Evolutionary conservation across 31 red algal species (phyloP), one percentile per base, ranked within the genome.

Genomic region (Odonthalia washingtoniensis): DNA sequence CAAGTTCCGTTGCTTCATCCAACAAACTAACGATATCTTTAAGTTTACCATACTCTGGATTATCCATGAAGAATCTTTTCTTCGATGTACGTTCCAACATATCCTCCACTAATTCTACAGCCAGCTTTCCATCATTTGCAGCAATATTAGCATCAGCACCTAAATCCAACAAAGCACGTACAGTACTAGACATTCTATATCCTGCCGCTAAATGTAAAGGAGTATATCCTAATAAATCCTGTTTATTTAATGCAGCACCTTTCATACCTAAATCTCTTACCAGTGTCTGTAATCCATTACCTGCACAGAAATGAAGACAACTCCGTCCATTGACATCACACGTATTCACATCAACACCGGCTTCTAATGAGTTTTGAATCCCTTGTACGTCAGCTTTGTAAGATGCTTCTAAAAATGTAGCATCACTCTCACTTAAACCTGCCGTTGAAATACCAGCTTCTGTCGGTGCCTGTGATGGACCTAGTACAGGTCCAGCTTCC

Each of bases 201-300:
- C 95, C 95, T 16, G 91, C 83, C 39, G 95, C 95, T 89, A 97
- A 94, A 53, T 97, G 95, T 72, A 97, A 63, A n/a, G 95, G 88
- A 24, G 95, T 97, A 44, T 94, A 80, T 5, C 95, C 95, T 21
- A 86, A 36, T 36, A 84, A 67, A 74, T 97, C 95, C 53, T 89
- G 83, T 40, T 73, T 84, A 77, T 97, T 72, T 3, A 92, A 69
- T 24, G 94, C 77, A 18, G 84, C 95, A 31, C 95, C 95, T 63
- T 32, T 53, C 4, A 89, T 70, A 44, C 94, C 12, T 6, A 97
- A 83, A 37, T 63, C 69, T 34, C 30, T 35, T 31, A 85, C 81
- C 21, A 90, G 40, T 27, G 82, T 88, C 3, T 77, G 84, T 33
- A 95, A 26, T 32, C 95, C 95, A 42, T 92, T 87, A 9, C 82